Conservation (phyloP, 805 yeast species). For the Kuraishia capsulata region DNA sequence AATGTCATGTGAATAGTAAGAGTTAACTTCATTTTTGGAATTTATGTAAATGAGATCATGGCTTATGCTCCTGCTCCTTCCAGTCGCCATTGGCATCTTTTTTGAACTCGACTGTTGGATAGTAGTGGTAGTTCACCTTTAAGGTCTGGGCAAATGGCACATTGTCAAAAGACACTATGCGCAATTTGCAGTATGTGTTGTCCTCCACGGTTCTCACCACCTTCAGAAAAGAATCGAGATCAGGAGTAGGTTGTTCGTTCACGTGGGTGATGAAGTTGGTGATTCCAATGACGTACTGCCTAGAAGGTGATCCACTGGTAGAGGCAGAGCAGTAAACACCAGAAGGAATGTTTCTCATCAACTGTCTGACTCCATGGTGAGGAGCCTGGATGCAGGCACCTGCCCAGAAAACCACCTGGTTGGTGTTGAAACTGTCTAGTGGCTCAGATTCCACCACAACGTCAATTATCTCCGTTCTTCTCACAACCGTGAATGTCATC, state of each 20-base stretch:
- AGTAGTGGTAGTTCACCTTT: slow-evolving; percentile 84
- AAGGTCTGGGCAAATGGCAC: slow-evolving; percentile 80
- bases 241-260: slow-evolving; percentile 66
- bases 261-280: slow-evolving; percentile 87
- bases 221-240: slow-evolving; percentile 54
- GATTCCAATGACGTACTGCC: slow-evolving; percentile 67
- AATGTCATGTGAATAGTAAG: no score
- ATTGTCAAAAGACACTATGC: slow-evolving; percentile 77
- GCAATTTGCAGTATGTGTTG: slow-evolving; percentile 69
- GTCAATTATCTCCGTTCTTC: slow-evolving; percentile 58
- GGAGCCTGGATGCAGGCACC: slow-evolving; percentile 81
- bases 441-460: slow-evolving; percentile 57
- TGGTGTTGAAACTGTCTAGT: slow-evolving; percentile 49
- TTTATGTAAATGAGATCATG: slow-evolving; percentile 5
- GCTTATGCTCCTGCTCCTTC: slow-evolving; percentile 43
- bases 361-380: slow-evolving; percentile 88
- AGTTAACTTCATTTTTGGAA: background rate
- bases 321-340: slow-evolving; percentile 75
- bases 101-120: slow-evolving; percentile 60
- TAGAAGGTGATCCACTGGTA: slow-evolving; percentile 78
- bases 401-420: slow-evolving; percentile 68
- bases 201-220: slow-evolving; percentile 69
- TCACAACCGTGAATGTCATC: slow-evolving; percentile 54
- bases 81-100: slow-evolving; percentile 42
- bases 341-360: slow-evolving; percentile 68